Conservation (phyloP, 1,284 basidiomycete species). For the Boletus sp. region DNA sequence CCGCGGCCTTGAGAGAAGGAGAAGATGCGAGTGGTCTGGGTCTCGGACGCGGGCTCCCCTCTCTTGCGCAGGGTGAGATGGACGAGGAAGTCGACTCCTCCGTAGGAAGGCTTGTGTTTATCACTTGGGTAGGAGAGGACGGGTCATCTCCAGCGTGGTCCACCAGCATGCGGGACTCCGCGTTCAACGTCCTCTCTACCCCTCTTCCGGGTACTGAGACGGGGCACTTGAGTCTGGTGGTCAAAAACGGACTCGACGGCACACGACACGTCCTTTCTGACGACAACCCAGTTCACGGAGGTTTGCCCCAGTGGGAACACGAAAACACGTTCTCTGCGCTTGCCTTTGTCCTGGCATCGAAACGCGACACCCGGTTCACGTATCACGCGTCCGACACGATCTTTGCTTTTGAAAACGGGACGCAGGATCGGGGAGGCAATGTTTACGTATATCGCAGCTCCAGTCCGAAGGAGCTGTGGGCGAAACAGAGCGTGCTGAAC, state of each 20-base stretch:
- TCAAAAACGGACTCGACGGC: constrained; percentile 84
- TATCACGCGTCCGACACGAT: constrained; percentile 60
- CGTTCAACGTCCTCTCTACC: constrained; percentile 56
- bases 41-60: constrained; percentile 63
- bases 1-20: constrained; percentile 51
- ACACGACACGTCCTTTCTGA: constrained; percentile 55
- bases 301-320: constrained; percentile 65
- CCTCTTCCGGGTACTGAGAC: constrained; percentile 50
- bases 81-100: constrained; percentile 78
- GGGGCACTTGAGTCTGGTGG: constrained; percentile 48
- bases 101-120: constrained; percentile 55
- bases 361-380: constrained; percentile 82
- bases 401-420: constrained; percentile 79
- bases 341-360: constrained; percentile 91
- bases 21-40: constrained; percentile 56
- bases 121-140: constrained; percentile 61
- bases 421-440: constrained; percentile 65
- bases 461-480: constrained; percentile 47
- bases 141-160: constrained; percentile 44
- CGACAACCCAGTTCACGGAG: constrained; percentile 8
- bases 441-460: constrained; percentile 77
- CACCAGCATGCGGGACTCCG: constrained; percentile 35
- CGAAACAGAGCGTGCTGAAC: constrained; percentile 75
- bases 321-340: constrained; percentile 81
- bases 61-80: constrained; percentile 75